Conservation (phyloP, 2,329 filamentous ascomycete species). For the Dactylellina drechsleri region DNA sequence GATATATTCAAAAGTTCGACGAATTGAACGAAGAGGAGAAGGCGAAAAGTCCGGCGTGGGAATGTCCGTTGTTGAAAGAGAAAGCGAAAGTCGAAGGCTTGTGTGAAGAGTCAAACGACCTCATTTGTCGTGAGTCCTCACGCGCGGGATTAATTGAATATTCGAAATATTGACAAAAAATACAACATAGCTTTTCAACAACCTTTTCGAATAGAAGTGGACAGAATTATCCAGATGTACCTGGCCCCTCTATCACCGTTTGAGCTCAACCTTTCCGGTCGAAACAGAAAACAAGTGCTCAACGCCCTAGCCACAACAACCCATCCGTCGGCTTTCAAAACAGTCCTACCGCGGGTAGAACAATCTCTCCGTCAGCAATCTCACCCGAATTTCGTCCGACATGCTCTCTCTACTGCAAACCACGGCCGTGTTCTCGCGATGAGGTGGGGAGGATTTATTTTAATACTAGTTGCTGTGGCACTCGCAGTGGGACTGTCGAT, state of each 20-base stretch:
- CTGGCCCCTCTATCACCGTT: constrained; percentile 74
- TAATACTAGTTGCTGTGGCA: constrained; percentile 28
- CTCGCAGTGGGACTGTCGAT: constrained; percentile 32
- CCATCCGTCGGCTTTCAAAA: constrained; percentile 76
- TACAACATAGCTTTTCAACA: constrained; percentile 73
- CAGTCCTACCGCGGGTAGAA: constrained; percentile 72
- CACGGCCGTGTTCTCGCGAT: constrained; percentile 70
- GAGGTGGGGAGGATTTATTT: constrained; percentile 37
- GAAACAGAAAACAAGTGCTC: constrained; percentile 71
- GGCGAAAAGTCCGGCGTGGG: constrained; percentile 63
- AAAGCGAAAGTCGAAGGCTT: background rate
- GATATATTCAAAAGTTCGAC: constrained; percentile 71
- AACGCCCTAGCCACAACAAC: constrained; percentile 78
- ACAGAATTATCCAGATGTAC: constrained; percentile 78
- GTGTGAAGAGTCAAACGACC: background rate
- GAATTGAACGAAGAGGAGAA: constrained; percentile 66
- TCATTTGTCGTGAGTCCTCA: background rate
- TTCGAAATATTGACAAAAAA: background rate
- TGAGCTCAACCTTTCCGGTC: constrained; percentile 77
- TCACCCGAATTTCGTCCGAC: constrained; percentile 85
- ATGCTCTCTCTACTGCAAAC: constrained; percentile 84
- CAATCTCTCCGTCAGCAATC: constrained; percentile 76
- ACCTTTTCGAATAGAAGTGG: constrained; percentile 79
- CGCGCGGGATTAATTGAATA: background rate
- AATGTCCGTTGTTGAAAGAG: constrained; percentile 55